A percentile compares a stretch with the other conserved stretches of the same genome.
Evolutionary conservation across 768 basidiomycete species (phyloP).

Genomic region (Boletus patriciae): DNA sequence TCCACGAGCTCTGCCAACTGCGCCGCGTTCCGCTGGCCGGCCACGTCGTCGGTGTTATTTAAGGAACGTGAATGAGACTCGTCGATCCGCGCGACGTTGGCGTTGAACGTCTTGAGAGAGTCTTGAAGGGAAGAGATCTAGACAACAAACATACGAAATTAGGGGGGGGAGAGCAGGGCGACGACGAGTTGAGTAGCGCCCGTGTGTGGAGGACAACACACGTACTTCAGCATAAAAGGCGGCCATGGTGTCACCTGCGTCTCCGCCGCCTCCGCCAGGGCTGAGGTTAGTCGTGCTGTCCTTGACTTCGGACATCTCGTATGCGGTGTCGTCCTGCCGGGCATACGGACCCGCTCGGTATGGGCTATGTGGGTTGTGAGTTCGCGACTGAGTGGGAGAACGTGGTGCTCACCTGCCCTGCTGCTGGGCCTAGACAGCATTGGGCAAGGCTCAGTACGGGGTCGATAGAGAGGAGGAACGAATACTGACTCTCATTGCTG

Average conservation of each 20-base stretch:
- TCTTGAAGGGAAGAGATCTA: slow-evolving; percentile 81
- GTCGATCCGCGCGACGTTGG: slow-evolving; percentile 65
- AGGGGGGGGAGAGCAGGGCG: background rate
- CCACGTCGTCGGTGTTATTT: slow-evolving; percentile 71
- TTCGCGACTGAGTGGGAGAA: background rate
- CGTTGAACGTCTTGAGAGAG: slow-evolving; percentile 60
- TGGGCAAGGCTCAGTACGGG: slow-evolving; percentile 6
- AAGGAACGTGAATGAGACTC: slow-evolving; percentile 75
- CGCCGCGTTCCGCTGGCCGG: slow-evolving; percentile 56
- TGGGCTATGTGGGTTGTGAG: slow-evolving; percentile 21
- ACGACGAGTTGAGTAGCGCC: background rate
- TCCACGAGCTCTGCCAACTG: slow-evolving; percentile 68
- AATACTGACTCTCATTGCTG: slow-evolving; percentile 71
- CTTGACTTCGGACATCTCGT: slow-evolving; percentile 72
- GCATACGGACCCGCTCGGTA: slow-evolving; percentile 61
- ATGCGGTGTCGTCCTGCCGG: slow-evolving; percentile 57
- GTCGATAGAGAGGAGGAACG: background rate
- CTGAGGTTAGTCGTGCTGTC: slow-evolving; percentile 55
- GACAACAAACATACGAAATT: background rate
- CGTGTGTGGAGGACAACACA: background rate
- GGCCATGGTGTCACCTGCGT: slow-evolving; percentile 59
- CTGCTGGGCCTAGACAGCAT: slow-evolving; percentile 58
- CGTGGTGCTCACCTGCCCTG: slow-evolving; percentile 49
- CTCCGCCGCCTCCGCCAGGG: slow-evolving; percentile 34
- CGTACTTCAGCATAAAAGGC: slow-evolving; percentile 74